Base-by-base conservation (phyloP, 2,329 filamentous ascomycete species). In the Trichophaea hybrida region DNA sequence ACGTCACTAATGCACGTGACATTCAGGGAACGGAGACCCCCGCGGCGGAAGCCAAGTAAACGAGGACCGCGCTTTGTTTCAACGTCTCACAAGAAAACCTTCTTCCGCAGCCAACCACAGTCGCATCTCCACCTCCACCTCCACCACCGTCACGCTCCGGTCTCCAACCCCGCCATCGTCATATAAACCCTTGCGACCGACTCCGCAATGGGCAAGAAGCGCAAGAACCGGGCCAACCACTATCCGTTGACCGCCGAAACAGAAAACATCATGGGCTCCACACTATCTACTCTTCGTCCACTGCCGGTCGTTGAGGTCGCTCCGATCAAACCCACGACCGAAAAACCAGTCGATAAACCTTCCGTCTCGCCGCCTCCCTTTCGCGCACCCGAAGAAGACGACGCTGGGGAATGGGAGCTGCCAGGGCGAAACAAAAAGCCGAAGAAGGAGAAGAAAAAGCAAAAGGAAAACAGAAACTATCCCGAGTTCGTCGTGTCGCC, bases 351-450 rank as follows among this genome's bases (percentile, higher is more conserved):
- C 50, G 12, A 31, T 10, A 17, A 8, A 32, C 15, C 32, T 24
- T 5, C 49, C 33, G 35, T 43, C 10, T 46, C 46, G 4, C 32
- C 56, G 33, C 48, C 46, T 1, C 56, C 56, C 13, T 46, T 17
- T 17, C 49, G 49, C 33, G 33, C n/a, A 8, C 33, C 56, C 13
- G 46, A 52, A 37, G 35, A 51, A 37, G 55, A 12, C 31, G 64
- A 57, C 17, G 61, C 62, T 15, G 61, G 61, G 10, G 67, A 63
- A 12, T 71, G 70, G 70, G 64, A 69, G 58, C 64, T 58, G 1
- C 68, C 66, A 13, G 61, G 34, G 6, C 53, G 35, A 34, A 43
- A 43, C 17, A 69, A 68, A 52, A 65, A 63, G 24, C 63, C 60
- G 34, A 69, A 68, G 52, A 66, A 67, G 54, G 53, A 57, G 5